Conservation (phyloP, 1,284 basidiomycete genomes). For the Lignosus rhinocerotis region DNA sequence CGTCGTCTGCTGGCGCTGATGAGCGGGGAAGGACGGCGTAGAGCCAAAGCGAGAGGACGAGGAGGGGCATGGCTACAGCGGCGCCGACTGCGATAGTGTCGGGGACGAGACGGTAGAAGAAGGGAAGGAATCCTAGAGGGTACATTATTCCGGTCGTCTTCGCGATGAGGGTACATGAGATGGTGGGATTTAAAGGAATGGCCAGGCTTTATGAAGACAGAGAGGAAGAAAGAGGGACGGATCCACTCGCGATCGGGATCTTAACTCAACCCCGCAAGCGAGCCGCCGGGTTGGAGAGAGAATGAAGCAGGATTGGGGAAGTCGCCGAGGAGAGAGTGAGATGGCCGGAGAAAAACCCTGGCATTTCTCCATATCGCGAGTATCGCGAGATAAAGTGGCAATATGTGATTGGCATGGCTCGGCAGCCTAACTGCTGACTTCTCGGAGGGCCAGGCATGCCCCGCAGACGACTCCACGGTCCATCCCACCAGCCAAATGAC, state of each 20-base stretch:
- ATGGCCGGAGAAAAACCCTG: neutral
- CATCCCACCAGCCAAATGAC: slow-evolving; percentile 18
- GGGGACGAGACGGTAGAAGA: slow-evolving; percentile 57
- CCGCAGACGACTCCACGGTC: slow-evolving; percentile 11
- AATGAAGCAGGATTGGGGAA: neutral
- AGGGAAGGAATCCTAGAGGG: slow-evolving; percentile 58
- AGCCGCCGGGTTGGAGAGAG: neutral
- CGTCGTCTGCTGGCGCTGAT: slow-evolving; percentile 35
- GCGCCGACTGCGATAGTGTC: slow-evolving; percentile 55
- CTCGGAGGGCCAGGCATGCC: neutral
- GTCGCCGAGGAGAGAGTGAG: neutral
- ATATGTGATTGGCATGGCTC: slow-evolving; percentile 19
- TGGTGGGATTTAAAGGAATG: slow-evolving; percentile 14
- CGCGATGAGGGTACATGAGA: slow-evolving; percentile 14
- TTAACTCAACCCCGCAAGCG: slow-evolving; percentile 12
- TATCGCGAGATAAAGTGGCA: slow-evolving; percentile 16
- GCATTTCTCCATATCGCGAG: slow-evolving; percentile 15
- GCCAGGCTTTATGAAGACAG: slow-evolving; percentile 18
- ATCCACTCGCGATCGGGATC: slow-evolving; percentile 16
- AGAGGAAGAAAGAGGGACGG: slow-evolving; percentile 14
- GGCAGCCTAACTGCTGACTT: neutral
- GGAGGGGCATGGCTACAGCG: slow-evolving; percentile 53
- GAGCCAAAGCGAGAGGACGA: slow-evolving; percentile 48
- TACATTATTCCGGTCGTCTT: slow-evolving; percentile 30
- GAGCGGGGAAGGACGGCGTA: slow-evolving; percentile 37